Conservation (phyloP, 345 rosid species). For the Mangifera indica region DNA sequence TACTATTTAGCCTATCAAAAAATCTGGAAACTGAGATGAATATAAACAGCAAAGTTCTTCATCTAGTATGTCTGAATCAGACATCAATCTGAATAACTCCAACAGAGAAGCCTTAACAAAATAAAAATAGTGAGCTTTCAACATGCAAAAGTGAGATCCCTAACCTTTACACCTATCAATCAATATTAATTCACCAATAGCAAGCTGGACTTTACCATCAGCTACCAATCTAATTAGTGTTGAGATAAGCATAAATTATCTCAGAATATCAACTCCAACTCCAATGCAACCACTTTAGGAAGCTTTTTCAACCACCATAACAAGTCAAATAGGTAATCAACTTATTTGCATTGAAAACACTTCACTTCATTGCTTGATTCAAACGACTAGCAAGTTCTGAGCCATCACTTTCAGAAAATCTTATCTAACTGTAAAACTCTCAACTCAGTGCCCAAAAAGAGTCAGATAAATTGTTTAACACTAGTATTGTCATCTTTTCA, state of each 20-base stretch:
- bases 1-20: not conserved
- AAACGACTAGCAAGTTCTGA: not conserved
- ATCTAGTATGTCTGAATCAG: not conserved
- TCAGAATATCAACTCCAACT: not conserved
- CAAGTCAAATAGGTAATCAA: not conserved
- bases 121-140: not conserved
- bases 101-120: not conserved
- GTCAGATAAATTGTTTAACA: not conserved
- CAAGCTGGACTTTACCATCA: not conserved
- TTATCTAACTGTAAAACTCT: constrained; percentile 1
- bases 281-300: not conserved
- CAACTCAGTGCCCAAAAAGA: not conserved
- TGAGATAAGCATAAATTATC: not conserved
- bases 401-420: not conserved
- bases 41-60: not conserved
- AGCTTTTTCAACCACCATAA: not conserved
- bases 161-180: not conserved
- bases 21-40: not conserved
- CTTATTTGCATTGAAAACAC: not conserved
- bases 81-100: not conserved
- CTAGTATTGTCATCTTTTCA: too few relatives aligned
- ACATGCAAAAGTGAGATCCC: not conserved
- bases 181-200: not conserved
- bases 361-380: not conserved
- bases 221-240: not conserved